Evolutionary conservation across 192 early-diverging fungal genomes (phyloP), one percentile per base, ranked within the genome.

Genomic region (Coemansia sp.): DNA sequence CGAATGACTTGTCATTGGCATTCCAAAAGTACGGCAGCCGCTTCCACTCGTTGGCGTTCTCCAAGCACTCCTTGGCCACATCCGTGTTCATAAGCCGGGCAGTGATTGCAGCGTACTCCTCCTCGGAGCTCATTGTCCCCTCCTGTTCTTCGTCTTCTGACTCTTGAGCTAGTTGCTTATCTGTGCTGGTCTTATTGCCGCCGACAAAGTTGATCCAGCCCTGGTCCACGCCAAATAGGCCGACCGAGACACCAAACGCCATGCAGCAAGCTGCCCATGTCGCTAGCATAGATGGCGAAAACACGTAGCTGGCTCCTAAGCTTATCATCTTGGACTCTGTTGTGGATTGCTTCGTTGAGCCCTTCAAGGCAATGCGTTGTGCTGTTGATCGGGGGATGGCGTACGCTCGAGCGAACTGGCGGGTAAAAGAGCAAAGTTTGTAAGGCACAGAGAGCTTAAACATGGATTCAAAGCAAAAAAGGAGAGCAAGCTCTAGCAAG

Each of bases 181-280:
- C 34, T 31, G 25, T 50, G 10, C 5, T 27, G 32, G 66, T 36
- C 3, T 66, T 41, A 4, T 25, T 44, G 14, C n/a, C n/a, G 27
- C 34, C 51, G 41, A 38, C 64, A 59, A 78, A 69, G 31, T 36
- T 72, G 29, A 83, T 69, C 80, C 80, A 83, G 10, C 80, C 80
- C 42, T 83, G 72, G 67, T 71, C 70, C 36, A 75, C 76, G 14
- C 73, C 67, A 34, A 83, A 67, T 1, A 70, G 65, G 15, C 70
- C 42, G 25, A 77, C 45, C 0, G 80, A 75, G 23, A 73, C 53
- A 60, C 80, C 80, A 59, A 83, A 70, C 17, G 70, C 44, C 31
- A 83, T 75, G 67, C 76, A 83, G 64, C 80, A 77, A 59, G 66
- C 65, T 3, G 80, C 80, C 80, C 80, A 83, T 25, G 73, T 61